phyloP scores from a whole-genome alignment of 148 eudicot species.

The Camellia lanceoleosa region DNA sequence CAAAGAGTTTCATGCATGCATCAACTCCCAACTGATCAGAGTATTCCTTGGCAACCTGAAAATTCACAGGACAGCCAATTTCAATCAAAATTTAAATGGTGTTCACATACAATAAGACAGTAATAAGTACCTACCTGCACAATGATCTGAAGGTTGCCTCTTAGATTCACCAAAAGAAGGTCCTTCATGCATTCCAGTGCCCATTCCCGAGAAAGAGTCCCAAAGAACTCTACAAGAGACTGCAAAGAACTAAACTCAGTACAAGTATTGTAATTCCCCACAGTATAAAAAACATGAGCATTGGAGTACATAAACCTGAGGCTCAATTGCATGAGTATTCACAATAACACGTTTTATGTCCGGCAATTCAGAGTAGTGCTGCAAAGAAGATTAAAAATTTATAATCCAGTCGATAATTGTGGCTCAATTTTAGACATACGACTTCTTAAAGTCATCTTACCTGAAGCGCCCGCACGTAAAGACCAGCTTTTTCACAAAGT shows the following conservation, averaged over 20 bases:
- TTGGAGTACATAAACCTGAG: conserved; percentile 56
- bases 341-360: conserved; percentile 96
- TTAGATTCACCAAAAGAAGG: conserved; percentile 79
- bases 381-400: conserved; percentile 29
- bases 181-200: conserved; percentile 99
- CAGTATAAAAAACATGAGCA: neutral
- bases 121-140: conserved; percentile 84
- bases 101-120: conserved; percentile 4
- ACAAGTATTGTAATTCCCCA: neutral
- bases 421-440: neutral
- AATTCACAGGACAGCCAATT: neutral
- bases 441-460: conserved; percentile 27
- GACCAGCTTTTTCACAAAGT: conserved; percentile 96
- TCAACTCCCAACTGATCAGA: conserved; percentile 90
- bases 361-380: conserved; percentile 86
- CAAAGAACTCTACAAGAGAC: conserved; percentile 97
- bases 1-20: conserved; percentile 86
- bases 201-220: conserved; percentile 94
- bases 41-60: conserved; percentile 96
- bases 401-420: neutral
- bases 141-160: conserved; percentile 98
- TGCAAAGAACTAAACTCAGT: conserved; percentile 25
- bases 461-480: conserved; percentile 88
- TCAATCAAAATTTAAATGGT: neutral
- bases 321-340: conserved; percentile 98